These are phyloP conservation scores for Hortaea werneckii DNA, from an alignment of 2,329 filamentous ascomycete species.

Conservation along the genomic window DNA sequence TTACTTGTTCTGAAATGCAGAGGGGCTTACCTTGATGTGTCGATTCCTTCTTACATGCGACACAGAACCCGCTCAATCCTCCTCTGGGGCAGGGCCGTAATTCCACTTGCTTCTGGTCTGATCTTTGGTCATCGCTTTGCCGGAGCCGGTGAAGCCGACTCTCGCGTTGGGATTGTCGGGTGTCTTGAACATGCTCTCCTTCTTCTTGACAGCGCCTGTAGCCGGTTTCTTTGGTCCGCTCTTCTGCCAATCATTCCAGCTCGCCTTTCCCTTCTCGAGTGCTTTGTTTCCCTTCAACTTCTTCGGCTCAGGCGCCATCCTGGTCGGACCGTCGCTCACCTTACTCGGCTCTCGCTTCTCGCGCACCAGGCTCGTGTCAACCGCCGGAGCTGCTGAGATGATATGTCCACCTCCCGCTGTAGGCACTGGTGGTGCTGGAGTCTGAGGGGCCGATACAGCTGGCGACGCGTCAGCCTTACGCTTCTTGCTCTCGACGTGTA, in stretches of 20 bases:
- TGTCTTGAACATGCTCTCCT: slow-evolving; percentile 40
- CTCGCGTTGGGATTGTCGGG: slow-evolving; percentile 75
- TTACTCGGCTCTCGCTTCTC: slow-evolving; percentile 53
- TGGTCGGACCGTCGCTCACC: slow-evolving; percentile 44
- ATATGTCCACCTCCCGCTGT: slow-evolving; percentile 39
- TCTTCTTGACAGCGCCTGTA: slow-evolving; percentile 12
- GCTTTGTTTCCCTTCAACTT: slow-evolving; percentile 84
- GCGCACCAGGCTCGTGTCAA: slow-evolving; percentile 57
- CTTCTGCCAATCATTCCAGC: slow-evolving; percentile 86
- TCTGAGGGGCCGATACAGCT: slow-evolving; percentile 28
- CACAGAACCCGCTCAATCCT: neutral
- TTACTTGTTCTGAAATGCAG: neutral
- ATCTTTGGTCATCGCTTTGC: slow-evolving; percentile 92
- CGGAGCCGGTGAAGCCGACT: slow-evolving; percentile 94
- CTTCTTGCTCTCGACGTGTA: slow-evolving; percentile 47
- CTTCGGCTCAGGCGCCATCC: slow-evolving; percentile 47
- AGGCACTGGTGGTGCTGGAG: slow-evolving; percentile 27
- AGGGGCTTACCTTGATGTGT: neutral
- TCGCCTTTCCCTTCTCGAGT: slow-evolving; percentile 79
- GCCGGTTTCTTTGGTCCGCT: slow-evolving; percentile 44
- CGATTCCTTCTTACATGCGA: neutral
- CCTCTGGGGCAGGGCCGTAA: neutral
- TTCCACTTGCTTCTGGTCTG: slow-evolving; percentile 19
- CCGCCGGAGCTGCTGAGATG: slow-evolving; percentile 56
- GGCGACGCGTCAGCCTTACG: slow-evolving; percentile 71